phyloP scores from a whole-genome alignment of 164 flowering plant species.

The Tinospora cordifolia region DNA sequence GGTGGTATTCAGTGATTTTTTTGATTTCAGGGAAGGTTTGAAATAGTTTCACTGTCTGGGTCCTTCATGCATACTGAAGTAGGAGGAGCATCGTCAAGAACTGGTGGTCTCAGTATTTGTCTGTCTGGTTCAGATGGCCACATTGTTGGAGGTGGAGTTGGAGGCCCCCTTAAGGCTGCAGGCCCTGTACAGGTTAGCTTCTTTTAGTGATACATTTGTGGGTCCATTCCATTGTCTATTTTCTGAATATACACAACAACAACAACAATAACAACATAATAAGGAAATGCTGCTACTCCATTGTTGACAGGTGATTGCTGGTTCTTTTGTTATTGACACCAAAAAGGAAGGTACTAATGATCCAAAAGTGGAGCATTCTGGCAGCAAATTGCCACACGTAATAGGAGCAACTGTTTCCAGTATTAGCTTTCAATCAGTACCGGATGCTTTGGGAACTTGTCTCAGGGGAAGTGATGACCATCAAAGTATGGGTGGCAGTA shows the following conservation, averaged over 20 bases:
- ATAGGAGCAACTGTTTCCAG: slow-evolving; percentile 33
- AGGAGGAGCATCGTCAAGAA: slow-evolving; percentile 50
- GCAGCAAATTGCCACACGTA: slow-evolving; percentile 30
- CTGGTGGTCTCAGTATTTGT: slow-evolving; percentile 86
- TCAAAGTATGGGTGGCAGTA: slow-evolving; percentile 35
- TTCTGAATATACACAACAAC: not conserved
- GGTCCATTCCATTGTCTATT: not conserved
- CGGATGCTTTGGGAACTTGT: slow-evolving; percentile 36
- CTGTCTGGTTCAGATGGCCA: slow-evolving; percentile 64
- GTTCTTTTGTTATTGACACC: slow-evolving; percentile 40
- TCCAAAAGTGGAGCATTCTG: slow-evolving; percentile 33
- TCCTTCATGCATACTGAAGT: slow-evolving; percentile 62
- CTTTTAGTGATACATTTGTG: not conserved
- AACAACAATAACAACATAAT: too few relatives aligned
- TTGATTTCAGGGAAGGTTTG: slow-evolving; percentile 64
- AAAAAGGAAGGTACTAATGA: slow-evolving; percentile 36
- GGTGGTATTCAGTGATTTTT: not conserved
- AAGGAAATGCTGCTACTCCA: not conserved
- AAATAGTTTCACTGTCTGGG: slow-evolving; percentile 75
- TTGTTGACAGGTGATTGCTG: slow-evolving; percentile 57
- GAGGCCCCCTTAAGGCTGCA: slow-evolving; percentile 72
- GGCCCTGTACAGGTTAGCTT: slow-evolving; percentile 76
- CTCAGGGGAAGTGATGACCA: slow-evolving; percentile 36
- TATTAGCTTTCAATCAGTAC: slow-evolving; percentile 37
- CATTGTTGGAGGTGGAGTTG: slow-evolving; percentile 85